phyloP scores from a whole-genome alignment of 768 basidiomycete species.

The Suillus bovinus region DNA sequence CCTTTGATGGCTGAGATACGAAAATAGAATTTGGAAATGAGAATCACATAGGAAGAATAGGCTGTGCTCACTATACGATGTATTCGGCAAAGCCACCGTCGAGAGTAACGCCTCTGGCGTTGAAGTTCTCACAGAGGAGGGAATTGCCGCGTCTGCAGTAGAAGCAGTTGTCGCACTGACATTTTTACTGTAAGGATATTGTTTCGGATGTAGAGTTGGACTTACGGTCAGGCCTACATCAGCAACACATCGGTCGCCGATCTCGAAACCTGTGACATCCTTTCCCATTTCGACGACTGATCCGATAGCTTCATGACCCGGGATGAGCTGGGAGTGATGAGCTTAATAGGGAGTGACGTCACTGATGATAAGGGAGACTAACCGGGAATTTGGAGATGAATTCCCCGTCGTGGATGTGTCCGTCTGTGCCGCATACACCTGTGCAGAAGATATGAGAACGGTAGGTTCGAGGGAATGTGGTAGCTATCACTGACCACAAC shows the following conservation, averaged over 20 bases:
- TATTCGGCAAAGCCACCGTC: constrained; percentile 92
- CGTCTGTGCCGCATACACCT: constrained; percentile 65
- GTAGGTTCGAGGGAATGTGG: background rate
- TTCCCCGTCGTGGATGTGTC: constrained; percentile 63
- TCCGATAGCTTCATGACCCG: constrained; percentile 78
- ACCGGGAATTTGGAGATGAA: constrained; percentile 65
- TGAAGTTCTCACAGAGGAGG: constrained; percentile 83
- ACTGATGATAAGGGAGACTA: constrained; percentile 15
- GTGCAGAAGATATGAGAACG: constrained; percentile 9
- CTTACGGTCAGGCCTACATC: constrained; percentile 75
- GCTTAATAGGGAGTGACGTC: constrained; percentile 17
- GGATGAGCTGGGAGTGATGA: constrained; percentile 53
- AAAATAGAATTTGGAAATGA: background rate
- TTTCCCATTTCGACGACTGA: constrained; percentile 72
- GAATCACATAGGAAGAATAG: background rate
- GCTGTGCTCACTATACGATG: constrained; percentile 65
- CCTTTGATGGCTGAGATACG: constrained; percentile 51
- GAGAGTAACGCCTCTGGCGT: constrained; percentile 74
- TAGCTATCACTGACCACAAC: constrained; percentile 3
- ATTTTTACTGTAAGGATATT: constrained; percentile 9
- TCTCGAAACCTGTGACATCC: constrained; percentile 72
- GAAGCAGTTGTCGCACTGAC: constrained; percentile 81
- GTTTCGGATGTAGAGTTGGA: constrained; percentile 7
- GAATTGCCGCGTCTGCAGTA: constrained; percentile 85
- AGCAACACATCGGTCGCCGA: constrained; percentile 83